Conservation (phyloP, 495 filamentous ascomycete genomes). For the Amniculicola lignicola region DNA sequence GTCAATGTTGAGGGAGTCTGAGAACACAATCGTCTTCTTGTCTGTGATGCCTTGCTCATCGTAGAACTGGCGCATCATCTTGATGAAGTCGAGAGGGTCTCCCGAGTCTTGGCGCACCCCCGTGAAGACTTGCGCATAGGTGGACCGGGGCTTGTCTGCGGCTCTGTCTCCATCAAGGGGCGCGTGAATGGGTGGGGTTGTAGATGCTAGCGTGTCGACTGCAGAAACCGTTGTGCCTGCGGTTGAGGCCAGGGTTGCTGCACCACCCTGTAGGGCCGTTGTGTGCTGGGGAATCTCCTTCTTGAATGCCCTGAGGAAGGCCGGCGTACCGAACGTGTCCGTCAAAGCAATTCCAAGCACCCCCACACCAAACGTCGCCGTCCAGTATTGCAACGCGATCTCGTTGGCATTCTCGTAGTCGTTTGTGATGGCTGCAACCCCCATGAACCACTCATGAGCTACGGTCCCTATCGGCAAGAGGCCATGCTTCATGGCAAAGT, state of each 20-base stretch:
- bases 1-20: slow-evolving; percentile 88
- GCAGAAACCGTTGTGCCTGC: slow-evolving; percentile 6
- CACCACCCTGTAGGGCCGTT: slow-evolving; percentile 21
- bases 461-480: slow-evolving; percentile 86
- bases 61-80: slow-evolving; percentile 83
- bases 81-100: slow-evolving; percentile 78
- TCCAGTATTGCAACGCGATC: slow-evolving; percentile 78
- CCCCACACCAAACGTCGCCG: slow-evolving; percentile 86
- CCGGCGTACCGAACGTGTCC: slow-evolving; percentile 95
- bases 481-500: slow-evolving; percentile 88
- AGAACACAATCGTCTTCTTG: slow-evolving; percentile 94
- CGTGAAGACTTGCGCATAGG: slow-evolving; percentile 81
- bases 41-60: slow-evolving; percentile 68
- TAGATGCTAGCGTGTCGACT: slow-evolving; percentile 17
- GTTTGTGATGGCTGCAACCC: slow-evolving; percentile 83
- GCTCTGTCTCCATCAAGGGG: slow-evolving; percentile 15
- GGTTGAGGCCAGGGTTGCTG: slow-evolving; percentile 29
- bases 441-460: slow-evolving; percentile 99
- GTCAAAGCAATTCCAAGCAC: slow-evolving; percentile 89
- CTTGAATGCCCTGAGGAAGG: slow-evolving; percentile 80
- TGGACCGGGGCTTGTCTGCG: slow-evolving; percentile 40
- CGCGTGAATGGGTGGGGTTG: slow-evolving; percentile 35
- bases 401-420: slow-evolving; percentile 83
- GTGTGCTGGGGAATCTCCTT: slow-evolving; percentile 51
- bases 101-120: slow-evolving; percentile 95